Base-by-base conservation (phyloP, 2,329 filamentous ascomycete genomes). In the Epicoccum nigrum region DNA sequence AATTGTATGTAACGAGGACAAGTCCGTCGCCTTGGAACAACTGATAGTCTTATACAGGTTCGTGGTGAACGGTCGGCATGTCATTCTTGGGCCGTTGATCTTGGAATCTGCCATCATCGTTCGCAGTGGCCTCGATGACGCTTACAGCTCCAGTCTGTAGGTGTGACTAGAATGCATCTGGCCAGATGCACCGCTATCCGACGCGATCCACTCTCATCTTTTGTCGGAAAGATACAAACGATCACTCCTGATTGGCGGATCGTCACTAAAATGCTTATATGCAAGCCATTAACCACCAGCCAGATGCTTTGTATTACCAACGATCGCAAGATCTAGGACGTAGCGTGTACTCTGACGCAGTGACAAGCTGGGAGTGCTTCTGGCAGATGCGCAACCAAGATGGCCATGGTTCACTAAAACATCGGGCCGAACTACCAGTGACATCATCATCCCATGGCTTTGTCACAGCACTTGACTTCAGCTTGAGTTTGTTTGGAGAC, bases 101-200 rank as follows among this genome's bases (percentile, higher is more conserved):
- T 32, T 55, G 30, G 13, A 43, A 43, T 37, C 33, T 52, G 54
- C 51, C 54, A 58, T 54, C 52, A 56, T 52, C 39, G 44, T 21
- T 39, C 33, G 25, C 38, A 38, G 33, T 9, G 30, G 28, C 35
- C 46, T 53, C 51, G 52, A 64, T 64, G 59, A 64, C 59, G 61
- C 50, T 54, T 58, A 54, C 41, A 56, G 55, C 44, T 40, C 16
- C 27, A 44, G 12, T n/a, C 21, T 15, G 15, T 27, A 25, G n/a
- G 19, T 17, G 50, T 28, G 19, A 42, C 45, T 49, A 49, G 28
- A 12, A 19, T 40, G 28, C 28, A 37, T 51, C 43, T 37, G 51
- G 54, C 52, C 55, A 58, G 53, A 46, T 28, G 51, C 56, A 51
- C 50, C 45, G 35, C 27, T 54, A 23, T 15, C 33, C 21, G 20